Conservation (phyloP, 331 rosid genomes). For the Telfairia occidentalis region DNA sequence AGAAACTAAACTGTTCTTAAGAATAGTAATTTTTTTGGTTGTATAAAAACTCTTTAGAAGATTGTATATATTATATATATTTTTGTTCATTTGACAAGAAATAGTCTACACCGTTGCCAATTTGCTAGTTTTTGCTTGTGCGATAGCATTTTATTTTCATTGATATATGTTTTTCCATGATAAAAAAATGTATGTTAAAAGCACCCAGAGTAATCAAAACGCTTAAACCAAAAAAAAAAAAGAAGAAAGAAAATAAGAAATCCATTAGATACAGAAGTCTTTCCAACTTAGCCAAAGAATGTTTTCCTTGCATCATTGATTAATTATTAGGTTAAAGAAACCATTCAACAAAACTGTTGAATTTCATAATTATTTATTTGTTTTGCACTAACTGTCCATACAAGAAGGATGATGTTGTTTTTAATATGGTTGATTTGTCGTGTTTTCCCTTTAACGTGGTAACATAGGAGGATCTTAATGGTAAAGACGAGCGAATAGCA, state of each 20-base stretch:
- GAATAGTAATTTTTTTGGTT: not conserved
- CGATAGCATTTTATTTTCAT: not conserved
- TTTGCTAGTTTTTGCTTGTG: not conserved
- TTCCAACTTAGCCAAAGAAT: not conserved
- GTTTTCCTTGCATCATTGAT: not conserved
- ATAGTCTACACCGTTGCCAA: not conserved
- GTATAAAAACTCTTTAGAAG: not conserved
- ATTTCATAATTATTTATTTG: not conserved
- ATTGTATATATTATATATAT: not conserved
- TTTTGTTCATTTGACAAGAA: not conserved
- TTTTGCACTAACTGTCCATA: not conserved
- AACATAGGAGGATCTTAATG: not conserved
- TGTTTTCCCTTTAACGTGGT: not conserved
- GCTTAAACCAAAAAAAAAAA: not conserved
- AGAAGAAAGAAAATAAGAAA: not conserved
- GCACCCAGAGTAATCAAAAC: not conserved
- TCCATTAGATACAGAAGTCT: not conserved
- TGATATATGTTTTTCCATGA: not conserved
- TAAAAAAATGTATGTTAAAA: not conserved
- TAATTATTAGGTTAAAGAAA: not conserved
- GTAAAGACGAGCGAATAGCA: not conserved
- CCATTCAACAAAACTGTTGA: not conserved
- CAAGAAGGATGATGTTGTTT: not conserved
- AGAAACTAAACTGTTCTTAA: not conserved
- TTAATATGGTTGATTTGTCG: not conserved